phyloP scores from a whole-genome alignment of 768 basidiomycete species.

The Tricholoma bakamatsutake region DNA sequence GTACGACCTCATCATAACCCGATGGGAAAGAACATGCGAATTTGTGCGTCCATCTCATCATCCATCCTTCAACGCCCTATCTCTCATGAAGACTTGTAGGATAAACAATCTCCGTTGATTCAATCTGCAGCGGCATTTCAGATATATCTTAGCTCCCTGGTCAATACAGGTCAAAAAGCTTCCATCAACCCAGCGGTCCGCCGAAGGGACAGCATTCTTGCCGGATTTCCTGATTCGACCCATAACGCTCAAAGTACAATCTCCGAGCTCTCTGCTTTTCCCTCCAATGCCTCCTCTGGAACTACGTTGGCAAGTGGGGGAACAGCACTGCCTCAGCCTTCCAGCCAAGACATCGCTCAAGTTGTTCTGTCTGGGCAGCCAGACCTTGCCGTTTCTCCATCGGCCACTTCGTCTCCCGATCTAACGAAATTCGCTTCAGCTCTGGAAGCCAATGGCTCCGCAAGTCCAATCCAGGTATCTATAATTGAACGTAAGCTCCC shows the following conservation, averaged over 20 bases:
- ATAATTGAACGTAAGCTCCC: conserved; percentile 68
- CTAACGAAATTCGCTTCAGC: conserved; percentile 38
- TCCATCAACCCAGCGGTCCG: conserved; percentile 63
- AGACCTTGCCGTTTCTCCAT: conserved; percentile 13
- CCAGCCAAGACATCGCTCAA: conserved; percentile 42
- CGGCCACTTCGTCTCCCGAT: conserved; percentile 24
- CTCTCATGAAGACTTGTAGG: conserved; percentile 33
- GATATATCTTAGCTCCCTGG: conserved; percentile 64
- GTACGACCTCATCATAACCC: conserved; percentile 64
- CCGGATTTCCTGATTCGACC: conserved; percentile 18
- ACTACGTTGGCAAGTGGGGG: conserved; percentile 7
- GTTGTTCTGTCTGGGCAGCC: conserved; percentile 36
- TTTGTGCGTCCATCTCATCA: conserved; percentile 48
- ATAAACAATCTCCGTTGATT: conserved; percentile 62
- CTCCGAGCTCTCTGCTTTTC: conserved; percentile 11
- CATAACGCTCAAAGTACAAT: conserved; percentile 5
- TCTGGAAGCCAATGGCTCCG: conserved; percentile 35
- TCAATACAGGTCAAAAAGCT: conserved; percentile 49
- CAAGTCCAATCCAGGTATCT: conserved; percentile 72
- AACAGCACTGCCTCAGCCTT: conserved; percentile 11
- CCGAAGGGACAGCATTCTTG: conserved; percentile 59
- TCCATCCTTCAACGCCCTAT: neutral
- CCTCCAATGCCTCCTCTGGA: neutral
- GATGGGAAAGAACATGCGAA: conserved; percentile 83
- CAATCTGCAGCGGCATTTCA: conserved; percentile 69